Percentiles rank a stretch among this genome's conserved stretches.
phyloP scores from a whole-genome alignment of 2,329 filamentous ascomycete genomes.

The Phoma sp. region DNA sequence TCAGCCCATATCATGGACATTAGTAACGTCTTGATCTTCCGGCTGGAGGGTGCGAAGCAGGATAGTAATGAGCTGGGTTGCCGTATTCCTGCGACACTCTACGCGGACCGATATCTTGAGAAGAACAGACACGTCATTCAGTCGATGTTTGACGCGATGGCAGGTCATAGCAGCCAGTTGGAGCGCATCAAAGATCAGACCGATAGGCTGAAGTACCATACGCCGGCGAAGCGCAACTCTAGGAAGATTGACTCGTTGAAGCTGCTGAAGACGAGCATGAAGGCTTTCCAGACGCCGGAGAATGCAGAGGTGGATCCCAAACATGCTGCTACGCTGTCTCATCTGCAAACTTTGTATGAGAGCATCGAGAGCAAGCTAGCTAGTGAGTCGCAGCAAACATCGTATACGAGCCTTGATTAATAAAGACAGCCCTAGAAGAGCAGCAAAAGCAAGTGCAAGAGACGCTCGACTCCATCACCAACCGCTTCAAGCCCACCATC shows the following conservation, averaged over 20 bases:
- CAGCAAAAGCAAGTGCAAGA: slow-evolving; percentile 50
- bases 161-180: slow-evolving; percentile 36
- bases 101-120: slow-evolving; percentile 65
- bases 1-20: slow-evolving; percentile 39
- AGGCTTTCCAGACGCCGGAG: slow-evolving; percentile 35
- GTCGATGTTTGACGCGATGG: slow-evolving; percentile 54
- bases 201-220: slow-evolving; percentile 45
- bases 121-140: slow-evolving; percentile 56
- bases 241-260: slow-evolving; percentile 45
- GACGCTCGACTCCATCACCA: slow-evolving; percentile 52
- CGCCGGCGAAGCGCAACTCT: slow-evolving; percentile 30
- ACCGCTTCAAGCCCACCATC: slow-evolving; percentile 54
- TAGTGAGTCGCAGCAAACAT: slow-evolving; percentile 22
- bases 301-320: slow-evolving; percentile 20
- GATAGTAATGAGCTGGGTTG: slow-evolving; percentile 50
- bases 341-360: slow-evolving; percentile 38
- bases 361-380: slow-evolving; percentile 43
- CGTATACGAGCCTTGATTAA: slow-evolving; percentile 13
- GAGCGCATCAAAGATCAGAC: slow-evolving; percentile 43
- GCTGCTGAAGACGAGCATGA: slow-evolving; percentile 49
- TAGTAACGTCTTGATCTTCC: slow-evolving; percentile 63
- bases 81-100: slow-evolving; percentile 60
- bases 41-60: slow-evolving; percentile 40
- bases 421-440: slow-evolving; percentile 49
- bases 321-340: slow-evolving; percentile 29